phyloP scores from a whole-genome alignment of 2,329 filamentous ascomycete species.

The Myriosclerotinia duriaeana region DNA sequence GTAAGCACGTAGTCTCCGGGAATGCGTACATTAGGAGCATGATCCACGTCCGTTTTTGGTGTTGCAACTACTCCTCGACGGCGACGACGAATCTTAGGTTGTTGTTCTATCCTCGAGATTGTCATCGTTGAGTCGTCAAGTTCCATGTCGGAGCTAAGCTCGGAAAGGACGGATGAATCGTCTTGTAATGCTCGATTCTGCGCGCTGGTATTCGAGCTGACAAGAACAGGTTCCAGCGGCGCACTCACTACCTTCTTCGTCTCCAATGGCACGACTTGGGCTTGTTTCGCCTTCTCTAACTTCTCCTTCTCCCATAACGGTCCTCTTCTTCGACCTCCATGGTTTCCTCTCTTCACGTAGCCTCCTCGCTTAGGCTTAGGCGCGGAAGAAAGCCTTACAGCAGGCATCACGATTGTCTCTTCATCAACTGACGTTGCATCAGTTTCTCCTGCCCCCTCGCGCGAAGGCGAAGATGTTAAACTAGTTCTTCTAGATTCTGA shows the following conservation, averaged over 20 bases:
- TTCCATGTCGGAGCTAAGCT: constrained; percentile 24
- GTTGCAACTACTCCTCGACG: constrained; percentile 26
- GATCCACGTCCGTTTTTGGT: constrained; percentile 33
- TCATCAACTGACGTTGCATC: constrained; percentile 42
- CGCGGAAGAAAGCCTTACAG: neutral
- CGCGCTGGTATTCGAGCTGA: neutral
- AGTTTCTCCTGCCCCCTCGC: constrained; percentile 29
- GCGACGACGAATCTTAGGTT: constrained; percentile 26
- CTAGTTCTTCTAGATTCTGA: constrained; percentile 23
- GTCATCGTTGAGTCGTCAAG: constrained; percentile 26
- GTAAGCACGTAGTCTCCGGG: constrained; percentile 85
- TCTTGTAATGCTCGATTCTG: constrained; percentile 22
- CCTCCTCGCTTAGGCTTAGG: constrained; percentile 21
- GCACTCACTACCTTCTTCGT: neutral
- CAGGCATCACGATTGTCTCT: constrained; percentile 37
- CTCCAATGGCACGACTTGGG: neutral
- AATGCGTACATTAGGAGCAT: constrained; percentile 46
- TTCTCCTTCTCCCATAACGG: constrained; percentile 23
- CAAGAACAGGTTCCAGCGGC: neutral
- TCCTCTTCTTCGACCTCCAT: constrained; percentile 23
- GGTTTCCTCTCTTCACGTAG: constrained; percentile 8
- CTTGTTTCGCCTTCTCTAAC: neutral
- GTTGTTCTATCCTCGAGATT: constrained; percentile 22
- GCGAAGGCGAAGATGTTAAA: constrained; percentile 27
- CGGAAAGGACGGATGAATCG: constrained; percentile 23